A percentile compares a stretch with the other conserved stretches of the same genome.
phyloP scores from a whole-genome alignment of 371 early-diverging fungal genomes.

The Apophysomyces variabilis region DNA sequence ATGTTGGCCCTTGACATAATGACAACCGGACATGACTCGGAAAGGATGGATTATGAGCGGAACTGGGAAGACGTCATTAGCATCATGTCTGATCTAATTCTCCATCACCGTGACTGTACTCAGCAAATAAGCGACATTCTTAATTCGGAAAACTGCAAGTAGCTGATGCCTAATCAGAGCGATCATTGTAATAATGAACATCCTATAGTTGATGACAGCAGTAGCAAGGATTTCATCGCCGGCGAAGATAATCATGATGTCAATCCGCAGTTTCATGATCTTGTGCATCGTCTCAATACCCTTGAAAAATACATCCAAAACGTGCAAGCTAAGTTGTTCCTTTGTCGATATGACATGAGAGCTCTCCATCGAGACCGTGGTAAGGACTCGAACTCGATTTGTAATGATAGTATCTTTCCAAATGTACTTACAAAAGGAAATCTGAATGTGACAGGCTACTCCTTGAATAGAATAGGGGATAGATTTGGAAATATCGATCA shows the following conservation, averaged over 20 bases:
- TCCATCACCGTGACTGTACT: conserved; percentile 25
- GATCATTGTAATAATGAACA: background rate
- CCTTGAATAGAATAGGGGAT: conserved; percentile 32
- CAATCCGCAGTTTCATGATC: conserved; percentile 24
- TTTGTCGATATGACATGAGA: conserved; percentile 45
- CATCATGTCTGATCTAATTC: conserved; percentile 27
- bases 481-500: conserved; percentile 36
- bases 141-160: conserved; percentile 13
- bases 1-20: conserved; percentile 49
- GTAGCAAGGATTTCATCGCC: conserved; percentile 7
- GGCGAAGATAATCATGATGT: conserved; percentile 5
- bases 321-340: conserved; percentile 37
- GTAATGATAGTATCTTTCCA: background rate
- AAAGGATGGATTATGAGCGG: conserved; percentile 35
- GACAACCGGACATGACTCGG: conserved; percentile 37
- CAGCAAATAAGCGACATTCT: conserved; percentile 11
- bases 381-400: conserved; percentile 3
- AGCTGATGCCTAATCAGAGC: background rate
- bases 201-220: conserved; percentile 8
- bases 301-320: conserved; percentile 43
- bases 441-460: background rate
- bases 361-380: conserved; percentile 27
- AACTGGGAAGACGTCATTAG: conserved; percentile 38
- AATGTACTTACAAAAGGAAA: background rate
- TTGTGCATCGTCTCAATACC: conserved; percentile 32